phyloP scores from a whole-genome alignment of 176 grass and related monocot species.

The Chrysopogon serrulatus region DNA sequence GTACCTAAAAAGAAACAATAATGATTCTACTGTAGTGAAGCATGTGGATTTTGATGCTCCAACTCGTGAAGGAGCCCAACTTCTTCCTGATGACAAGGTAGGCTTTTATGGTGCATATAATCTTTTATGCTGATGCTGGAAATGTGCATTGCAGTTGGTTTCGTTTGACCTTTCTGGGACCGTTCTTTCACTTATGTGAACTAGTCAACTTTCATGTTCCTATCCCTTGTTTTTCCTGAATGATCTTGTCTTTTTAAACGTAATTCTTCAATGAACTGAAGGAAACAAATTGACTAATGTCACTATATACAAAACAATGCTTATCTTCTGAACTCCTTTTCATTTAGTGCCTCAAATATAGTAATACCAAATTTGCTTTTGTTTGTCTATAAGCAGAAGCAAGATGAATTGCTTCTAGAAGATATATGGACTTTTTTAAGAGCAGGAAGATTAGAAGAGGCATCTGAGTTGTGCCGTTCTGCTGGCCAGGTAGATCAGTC shows the following conservation, averaged over 20 bases:
- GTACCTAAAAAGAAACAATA: slow-evolving; percentile 63
- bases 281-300: background rate
- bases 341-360: slow-evolving; percentile 8
- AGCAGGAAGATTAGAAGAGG: slow-evolving; percentile 92
- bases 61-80: slow-evolving; percentile 81
- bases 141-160: slow-evolving; percentile 7
- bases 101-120: background rate
- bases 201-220: background rate
- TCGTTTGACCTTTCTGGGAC: background rate
- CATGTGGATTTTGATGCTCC: slow-evolving; percentile 99
- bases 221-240: background rate
- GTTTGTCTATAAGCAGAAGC: slow-evolving; percentile 65
- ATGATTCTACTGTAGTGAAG: slow-evolving; percentile 68
- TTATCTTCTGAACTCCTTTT: background rate
- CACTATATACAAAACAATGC: background rate
- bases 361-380: background rate
- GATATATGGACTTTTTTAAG: slow-evolving; percentile 94
- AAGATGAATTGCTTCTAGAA: slow-evolving; percentile 94
- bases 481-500: slow-evolving; percentile 71
- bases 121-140: slow-evolving; percentile 1
- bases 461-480: slow-evolving; percentile 89
- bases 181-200: background rate
- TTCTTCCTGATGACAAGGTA: slow-evolving; percentile 90
- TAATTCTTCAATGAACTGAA: slow-evolving; percentile 6
- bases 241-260: background rate